Base-by-base conservation (phyloP, 352 stramenopile genomes). In the Stramenopiles sp. region DNA sequence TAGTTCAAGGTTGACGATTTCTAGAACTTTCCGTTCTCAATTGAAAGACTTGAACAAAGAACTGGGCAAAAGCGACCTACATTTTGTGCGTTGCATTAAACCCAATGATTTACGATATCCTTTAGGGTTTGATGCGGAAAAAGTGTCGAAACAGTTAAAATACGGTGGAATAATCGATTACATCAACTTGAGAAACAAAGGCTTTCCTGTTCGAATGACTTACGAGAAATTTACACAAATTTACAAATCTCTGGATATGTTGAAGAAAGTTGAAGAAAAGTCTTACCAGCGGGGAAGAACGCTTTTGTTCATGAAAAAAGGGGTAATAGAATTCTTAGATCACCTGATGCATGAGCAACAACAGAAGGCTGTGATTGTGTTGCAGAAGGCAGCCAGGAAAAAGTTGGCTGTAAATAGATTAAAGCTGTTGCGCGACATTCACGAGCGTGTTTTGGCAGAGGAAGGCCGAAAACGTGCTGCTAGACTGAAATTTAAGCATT, bases 1-100 rank as follows among this genome's bases (percentile, higher is more conserved):
- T n/a, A n/a, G n/a, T n/a, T n/a, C n/a, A n/a, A n/a, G n/a, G n/a
- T n/a, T n/a, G n/a, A n/a, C n/a, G n/a, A n/a, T n/a, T n/a, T n/a
- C n/a, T n/a, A n/a, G n/a, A n/a, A n/a, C n/a, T n/a, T n/a, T n/a
- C n/a, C n/a, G n/a, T n/a, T n/a, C n/a, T n/a, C n/a, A n/a, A n/a
- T n/a, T n/a, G n/a, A n/a, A n/a, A n/a, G n/a, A n/a, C n/a, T n/a
- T n/a, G n/a, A n/a, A n/a, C n/a, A n/a, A n/a, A n/a, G n/a, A n/a
- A n/a, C n/a, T n/a, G n/a, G n/a, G n/a, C n/a, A n/a, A n/a, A n/a
- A n/a, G n/a, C n/a, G n/a, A n/a, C n/a, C n/a, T 89, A 67, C 90
- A 94, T 83, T 94, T 94, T 84, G 89, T 94, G 32, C 90, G 90
- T 32, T 94, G 90, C 81, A 94, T 94, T 82, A 94, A 94, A 82